Evolutionary conservation across 768 basidiomycete genomes (phyloP).

Genomic region (Boletellus ananas): DNA sequence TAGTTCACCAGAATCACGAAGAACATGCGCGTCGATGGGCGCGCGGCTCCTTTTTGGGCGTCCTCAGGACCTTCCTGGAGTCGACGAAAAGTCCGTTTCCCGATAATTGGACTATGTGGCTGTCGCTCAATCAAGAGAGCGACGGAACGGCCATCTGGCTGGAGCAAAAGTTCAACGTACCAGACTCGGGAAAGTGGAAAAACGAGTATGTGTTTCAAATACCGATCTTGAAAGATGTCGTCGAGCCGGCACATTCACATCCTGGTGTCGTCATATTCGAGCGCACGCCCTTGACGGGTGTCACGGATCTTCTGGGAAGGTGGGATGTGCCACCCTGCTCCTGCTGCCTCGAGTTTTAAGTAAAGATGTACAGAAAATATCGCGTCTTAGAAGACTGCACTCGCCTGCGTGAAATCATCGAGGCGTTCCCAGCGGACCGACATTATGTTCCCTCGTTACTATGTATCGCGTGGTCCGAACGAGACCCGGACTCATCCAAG

Average conservation of each 20-base stretch:
- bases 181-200: slow-evolving; percentile 58
- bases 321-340: slow-evolving; percentile 25
- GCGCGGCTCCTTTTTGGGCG: slow-evolving; percentile 58
- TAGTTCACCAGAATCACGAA: slow-evolving; percentile 55
- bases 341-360: slow-evolving; percentile 1
- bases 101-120: slow-evolving; percentile 60
- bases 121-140: slow-evolving; percentile 69
- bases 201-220: slow-evolving; percentile 60
- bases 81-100: slow-evolving; percentile 30
- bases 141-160: slow-evolving; percentile 81
- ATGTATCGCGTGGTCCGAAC: slow-evolving; percentile 57
- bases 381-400: slow-evolving; percentile 68
- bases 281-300: slow-evolving; percentile 60
- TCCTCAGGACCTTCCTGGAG: slow-evolving; percentile 35
- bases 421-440: slow-evolving; percentile 48
- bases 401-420: slow-evolving; percentile 62
- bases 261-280: slow-evolving; percentile 78
- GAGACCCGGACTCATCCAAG: slow-evolving; percentile 33
- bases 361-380: slow-evolving; percentile 49
- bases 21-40: slow-evolving; percentile 75
- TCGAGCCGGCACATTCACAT: slow-evolving; percentile 27
- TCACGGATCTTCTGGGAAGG: slow-evolving; percentile 66
- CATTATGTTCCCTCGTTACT: slow-evolving; percentile 63
- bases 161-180: slow-evolving; percentile 71
- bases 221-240: slow-evolving; percentile 29